Percentiles rank a stretch among this genome's conserved stretches.
phyloP scores from a whole-genome alignment of 805 yeast species.

The Candida quercuum region DNA sequence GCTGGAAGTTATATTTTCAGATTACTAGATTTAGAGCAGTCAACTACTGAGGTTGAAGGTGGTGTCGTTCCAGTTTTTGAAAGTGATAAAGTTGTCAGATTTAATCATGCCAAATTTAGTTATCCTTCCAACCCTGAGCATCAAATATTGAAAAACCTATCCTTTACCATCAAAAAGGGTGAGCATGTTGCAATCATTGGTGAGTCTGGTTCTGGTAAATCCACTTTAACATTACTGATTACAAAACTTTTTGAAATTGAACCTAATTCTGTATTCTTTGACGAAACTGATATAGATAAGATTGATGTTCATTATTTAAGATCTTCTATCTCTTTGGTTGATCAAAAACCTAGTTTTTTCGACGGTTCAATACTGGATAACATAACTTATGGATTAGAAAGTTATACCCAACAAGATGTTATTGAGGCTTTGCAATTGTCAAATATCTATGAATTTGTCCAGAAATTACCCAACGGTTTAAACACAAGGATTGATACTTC shows the following conservation, averaged over 20 bases:
- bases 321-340: constrained; percentile 56
- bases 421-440: constrained; percentile 36
- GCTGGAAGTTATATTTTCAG: constrained; percentile 53
- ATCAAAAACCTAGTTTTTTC: constrained; percentile 69
- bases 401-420: constrained; percentile 32
- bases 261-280: constrained; percentile 36
- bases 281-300: constrained; percentile 40
- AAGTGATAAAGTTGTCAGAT: constrained; percentile 26
- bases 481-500: constrained; percentile 50
- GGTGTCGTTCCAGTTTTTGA: constrained; percentile 22
- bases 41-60: constrained; percentile 35
- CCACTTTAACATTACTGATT: constrained; percentile 61
- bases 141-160: constrained; percentile 36
- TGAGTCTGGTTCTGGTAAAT: constrained; percentile 87
- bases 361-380: constrained; percentile 73
- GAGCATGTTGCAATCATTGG: constrained; percentile 71
- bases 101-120: constrained; percentile 42
- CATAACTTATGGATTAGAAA: constrained; percentile 50
- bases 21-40: constrained; percentile 31
- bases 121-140: constrained; percentile 34
- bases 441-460: constrained; percentile 50
- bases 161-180: constrained; percentile 37
- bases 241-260: constrained; percentile 44
- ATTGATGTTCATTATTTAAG: constrained; percentile 48
- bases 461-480: constrained; percentile 50